Base-by-base conservation (phyloP, 2,329 filamentous ascomycete genomes). In the Fusarium anthophilum region DNA sequence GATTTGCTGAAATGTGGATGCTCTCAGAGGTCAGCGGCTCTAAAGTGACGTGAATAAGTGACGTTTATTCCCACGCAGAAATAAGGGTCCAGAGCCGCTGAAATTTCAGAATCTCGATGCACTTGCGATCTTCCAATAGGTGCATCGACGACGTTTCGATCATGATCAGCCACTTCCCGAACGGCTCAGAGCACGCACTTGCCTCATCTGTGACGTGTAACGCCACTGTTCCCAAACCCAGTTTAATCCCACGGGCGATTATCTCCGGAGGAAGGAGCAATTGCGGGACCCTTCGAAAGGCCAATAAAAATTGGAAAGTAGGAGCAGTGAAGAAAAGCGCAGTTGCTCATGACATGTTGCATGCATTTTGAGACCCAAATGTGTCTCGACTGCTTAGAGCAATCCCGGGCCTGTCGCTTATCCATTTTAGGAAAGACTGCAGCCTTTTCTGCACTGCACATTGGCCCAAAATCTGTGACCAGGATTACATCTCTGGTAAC, bases 1-100 rank as follows among this genome's bases (percentile, higher is more conserved):
- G 71, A 59, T 59, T 74, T 72, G 67, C 54, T 63, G 67, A 74
- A 67, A 63, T 74, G 71, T 72, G 71, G 71, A 65, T 32, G 68
- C 55, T 71, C 37, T 65, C 28, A 71, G 54, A 71, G 70, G 70
- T 35, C 30, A 24, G 30, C 59, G 50, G 37, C 66, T 65, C 48
- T 30, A 17, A 26, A 59, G 66, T 70, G 67, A 70, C 66, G 61
- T 56, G 66, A 24, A 51, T 37, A 54, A 50, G 70, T 73, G 71
- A 74, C 71, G 71, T 74, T 72, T 57, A 20, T 45, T 48, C 38
- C 44, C 50, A 74, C 63, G 59, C 39, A 60, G 58, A 55, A 61
- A 38, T 48, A 44, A 68, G 71, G 50, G 50, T 39, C 53, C 26
- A 64, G 45, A 24, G 37, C 22, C 41, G 43, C 37, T 68, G 54